Evolutionary conservation across 345 rosid species (phyloP), one percentile per base, ranked within the genome.

Genomic region (Streptanthus diversifolius): DNA sequence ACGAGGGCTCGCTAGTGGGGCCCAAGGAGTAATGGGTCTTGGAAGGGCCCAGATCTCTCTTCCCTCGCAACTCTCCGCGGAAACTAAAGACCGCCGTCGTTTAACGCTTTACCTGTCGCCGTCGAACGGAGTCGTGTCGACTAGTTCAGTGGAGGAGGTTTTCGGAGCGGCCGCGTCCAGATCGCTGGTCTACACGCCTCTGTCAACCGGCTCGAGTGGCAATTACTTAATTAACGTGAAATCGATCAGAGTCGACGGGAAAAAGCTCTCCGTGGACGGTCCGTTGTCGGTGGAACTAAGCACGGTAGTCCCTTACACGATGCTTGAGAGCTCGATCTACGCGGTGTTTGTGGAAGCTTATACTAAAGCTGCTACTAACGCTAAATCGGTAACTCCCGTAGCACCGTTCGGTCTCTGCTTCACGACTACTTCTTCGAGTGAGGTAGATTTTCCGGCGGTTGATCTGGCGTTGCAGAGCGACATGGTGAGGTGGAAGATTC

Each of bases 381-480:
- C 81, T 81, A 84, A 76, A 40, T 43, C 82, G 77, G 84, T 71
- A 1, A 69, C 79, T 33, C 83, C 84, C 25, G 83, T 82, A 14
- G 79, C 85, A 14, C 97, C 96, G 5, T 93, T 93, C 55, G 79
- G 64, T 27, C 78, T 65, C 27, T 88, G 98, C 44, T 90, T 78
- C 68, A 47, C 69, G 17, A 70, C 73, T 0, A 17, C 59, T 37
- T 15, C 48, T 19, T 29, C 25, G 17, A 73, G 47, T 35, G 76
- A 65, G 8, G 58, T 36, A 3, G 79, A 75, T 4, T 75, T 69
- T n/a, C 97, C 98, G 3, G 76, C 52, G 15, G 82, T 90, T 30
- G 96, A 88, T 9, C 67, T 90, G 3, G 79, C 87, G 60, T 72
- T 93, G 85, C 97, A 93, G 74, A 93, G 97, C 75, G 90, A 90